Evolutionary conservation across 78 protist species (phyloP).

Genomic region (Paratrimastix pyriformis): DNA sequence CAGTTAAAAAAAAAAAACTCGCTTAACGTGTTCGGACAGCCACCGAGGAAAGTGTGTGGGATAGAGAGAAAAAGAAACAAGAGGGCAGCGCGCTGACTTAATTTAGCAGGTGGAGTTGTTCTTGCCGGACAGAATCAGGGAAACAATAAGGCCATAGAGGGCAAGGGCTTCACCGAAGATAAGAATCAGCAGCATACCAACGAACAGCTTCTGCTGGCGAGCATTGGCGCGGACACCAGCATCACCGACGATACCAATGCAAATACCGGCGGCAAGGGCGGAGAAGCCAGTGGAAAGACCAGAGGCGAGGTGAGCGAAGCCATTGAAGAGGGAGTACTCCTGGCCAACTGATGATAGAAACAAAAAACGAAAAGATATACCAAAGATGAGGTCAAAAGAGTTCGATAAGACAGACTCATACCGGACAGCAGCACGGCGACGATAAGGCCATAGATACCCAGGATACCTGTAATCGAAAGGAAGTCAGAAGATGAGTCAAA

Average conservation of each 20-base stretch:
- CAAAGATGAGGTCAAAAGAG: background rate
- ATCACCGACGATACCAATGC: constrained; percentile 89
- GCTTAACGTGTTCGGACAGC: no score
- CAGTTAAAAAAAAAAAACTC: no score
- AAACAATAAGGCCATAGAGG: constrained; percentile 84
- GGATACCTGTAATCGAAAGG: constrained; percentile 36
- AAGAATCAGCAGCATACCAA: constrained; percentile 80
- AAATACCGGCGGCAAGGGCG: constrained; percentile 91
- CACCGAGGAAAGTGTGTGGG: no score
- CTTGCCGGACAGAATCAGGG: constrained; percentile 51
- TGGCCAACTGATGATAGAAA: background rate
- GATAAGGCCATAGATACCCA: constrained; percentile 98
- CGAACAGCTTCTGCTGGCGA: constrained; percentile 61
- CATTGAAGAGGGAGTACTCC: constrained; percentile 36
- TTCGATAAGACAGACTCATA: constrained; percentile 9
- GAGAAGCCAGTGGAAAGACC: constrained; percentile 88
- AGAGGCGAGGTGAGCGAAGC: constrained; percentile 52
- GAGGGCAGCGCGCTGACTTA: no score
- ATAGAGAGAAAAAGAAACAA: no score
- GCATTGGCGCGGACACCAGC: constrained; percentile 79
- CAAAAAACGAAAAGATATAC: background rate
- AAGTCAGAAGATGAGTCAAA: background rate
- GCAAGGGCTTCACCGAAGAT: constrained; percentile 92
- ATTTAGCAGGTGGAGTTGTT: no score
- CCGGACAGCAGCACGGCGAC: constrained; percentile 77